Conservation (phyloP, 805 yeast species). For the Saturnispora kantuleensis region DNA sequence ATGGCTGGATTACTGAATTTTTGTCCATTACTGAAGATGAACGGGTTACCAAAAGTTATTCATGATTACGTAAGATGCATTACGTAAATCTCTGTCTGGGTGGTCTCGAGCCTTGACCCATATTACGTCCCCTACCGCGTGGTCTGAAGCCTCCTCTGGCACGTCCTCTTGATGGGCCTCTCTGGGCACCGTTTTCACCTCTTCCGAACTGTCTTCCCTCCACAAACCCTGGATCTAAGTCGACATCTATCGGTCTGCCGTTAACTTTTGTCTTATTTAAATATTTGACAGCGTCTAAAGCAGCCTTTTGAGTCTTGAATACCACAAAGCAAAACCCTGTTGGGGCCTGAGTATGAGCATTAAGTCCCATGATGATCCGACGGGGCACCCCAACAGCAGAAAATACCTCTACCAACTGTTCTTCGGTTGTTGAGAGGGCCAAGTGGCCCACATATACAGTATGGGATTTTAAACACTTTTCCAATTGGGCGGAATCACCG, state of each 20-base stretch:
- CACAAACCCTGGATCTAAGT: slow-evolving; percentile 89
- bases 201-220: slow-evolving; percentile 96
- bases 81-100: too few species aligned
- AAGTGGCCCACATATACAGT: slow-evolving; percentile 90
- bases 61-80: too few species aligned
- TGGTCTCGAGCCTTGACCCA: too few species aligned
- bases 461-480: slow-evolving; percentile 52
- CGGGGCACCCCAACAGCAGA: slow-evolving; percentile 71
- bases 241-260: slow-evolving; percentile 72
- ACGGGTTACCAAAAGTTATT: too few species aligned
- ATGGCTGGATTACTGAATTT: too few species aligned
- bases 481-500: slow-evolving; percentile 39
- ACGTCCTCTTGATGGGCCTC: slow-evolving; percentile 22
- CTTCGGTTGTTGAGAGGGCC: slow-evolving; percentile 88
- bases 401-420: slow-evolving; percentile 82
- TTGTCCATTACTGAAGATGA: too few species aligned
- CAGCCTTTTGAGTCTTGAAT: slow-evolving; percentile 56
- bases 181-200: slow-evolving; percentile 86
- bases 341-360: slow-evolving; percentile 82
- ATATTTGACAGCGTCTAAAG: slow-evolving; percentile 75
- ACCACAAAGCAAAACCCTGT: slow-evolving; percentile 95
- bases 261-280: slow-evolving; percentile 76
- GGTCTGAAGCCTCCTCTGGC: slow-evolving; percentile 1
- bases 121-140: too few species aligned
- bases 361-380: slow-evolving; percentile 88